Evolutionary conservation across 2,329 filamentous ascomycete genomes (phyloP).

Genomic region (Calonectria henricotiae): DNA sequence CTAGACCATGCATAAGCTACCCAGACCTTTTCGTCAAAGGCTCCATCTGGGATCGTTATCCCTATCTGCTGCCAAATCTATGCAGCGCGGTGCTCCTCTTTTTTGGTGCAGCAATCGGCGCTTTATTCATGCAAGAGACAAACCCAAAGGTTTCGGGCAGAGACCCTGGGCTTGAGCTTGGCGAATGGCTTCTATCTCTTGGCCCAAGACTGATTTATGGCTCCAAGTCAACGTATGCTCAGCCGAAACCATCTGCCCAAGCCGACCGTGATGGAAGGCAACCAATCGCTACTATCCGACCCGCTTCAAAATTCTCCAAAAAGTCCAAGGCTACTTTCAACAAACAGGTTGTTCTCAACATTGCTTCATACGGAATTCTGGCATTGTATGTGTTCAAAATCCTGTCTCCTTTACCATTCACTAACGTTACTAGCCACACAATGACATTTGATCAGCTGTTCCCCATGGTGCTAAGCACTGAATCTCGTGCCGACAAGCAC

Average conservation of each 20-base stretch:
- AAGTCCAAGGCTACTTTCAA: constrained; percentile 44
- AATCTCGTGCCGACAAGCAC: constrained; percentile 66
- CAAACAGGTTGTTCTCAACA: constrained; percentile 85
- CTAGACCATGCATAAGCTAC: constrained; percentile 88
- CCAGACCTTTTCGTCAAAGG: constrained; percentile 80
- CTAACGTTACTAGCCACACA: constrained; percentile 78
- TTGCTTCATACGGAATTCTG: constrained; percentile 90
- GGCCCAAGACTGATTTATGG: constrained; percentile 52
- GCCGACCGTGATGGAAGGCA: background rate
- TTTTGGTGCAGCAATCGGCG: constrained; percentile 83
- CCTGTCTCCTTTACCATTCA: constrained; percentile 28
- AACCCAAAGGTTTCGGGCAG: constrained; percentile 84
- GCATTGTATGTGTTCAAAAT: constrained; percentile 82
- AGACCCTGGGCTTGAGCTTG: constrained; percentile 84
- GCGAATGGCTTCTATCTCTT: constrained; percentile 76
- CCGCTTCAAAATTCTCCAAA: constrained; percentile 79
- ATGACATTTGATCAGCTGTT: constrained; percentile 97
- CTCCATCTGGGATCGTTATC: constrained; percentile 87
- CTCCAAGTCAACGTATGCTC: background rate
- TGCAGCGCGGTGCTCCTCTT: constrained; percentile 85
- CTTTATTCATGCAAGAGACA: constrained; percentile 96
- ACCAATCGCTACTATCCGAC: background rate
- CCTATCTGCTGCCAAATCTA: constrained; percentile 93
- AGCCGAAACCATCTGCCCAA: background rate
- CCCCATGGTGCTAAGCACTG: constrained; percentile 89